Base-by-base conservation (phyloP, 2,329 filamentous ascomycete genomes). In the Nigrospora oryzae region DNA sequence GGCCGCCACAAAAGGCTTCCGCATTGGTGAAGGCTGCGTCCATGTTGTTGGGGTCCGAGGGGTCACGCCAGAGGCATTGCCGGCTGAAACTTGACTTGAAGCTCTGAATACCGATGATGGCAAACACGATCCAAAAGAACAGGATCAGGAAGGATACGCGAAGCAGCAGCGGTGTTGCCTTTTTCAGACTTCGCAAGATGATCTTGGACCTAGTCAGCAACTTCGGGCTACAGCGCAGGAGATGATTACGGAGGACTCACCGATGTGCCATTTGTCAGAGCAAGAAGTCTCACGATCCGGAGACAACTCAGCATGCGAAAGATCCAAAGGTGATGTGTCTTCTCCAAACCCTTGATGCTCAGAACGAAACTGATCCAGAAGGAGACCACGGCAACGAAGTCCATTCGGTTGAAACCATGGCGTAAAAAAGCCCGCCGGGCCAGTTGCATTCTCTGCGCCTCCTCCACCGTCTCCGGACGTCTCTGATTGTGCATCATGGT, bases 101-200 rank as follows among this genome's bases (percentile, higher is more conserved):
- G 65, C 87, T 95, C 62, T 98, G 94, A 17, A 98, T 86, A 6
- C 93, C 94, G 47, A 98, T 83, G 50, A 98, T 96, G 34, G 89
- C 93, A 67, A 98, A 98, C 11, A 97, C 69, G 36, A 98, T 76
- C 93, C 93, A 98, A 66, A 98, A 98, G 67, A 98, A 98, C 13
- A 86, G 79, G 53, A 98, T 89, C 17, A 98, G 72, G 60, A 98
- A 96, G 2, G 88, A 90, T 31, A 98, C 90, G 50, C 95, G 89
- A 23, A 96, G 80, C 19, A 98, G 79, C 33, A 95, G 72, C 2
- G 94, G 93, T 0, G 91, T 89, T 2, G 93, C 90, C 61, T 95
- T 95, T 62, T 98, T 98, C 49, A 98, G 65, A 75, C 91, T 97
- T 61, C 89, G 80, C 38, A 98, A 70, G 57, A 98, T 98, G 46